These are phyloP conservation scores for Globisporangium cystogenes DNA, from an alignment of 352 stramenopile genomes.

Conservation along the genomic window DNA sequence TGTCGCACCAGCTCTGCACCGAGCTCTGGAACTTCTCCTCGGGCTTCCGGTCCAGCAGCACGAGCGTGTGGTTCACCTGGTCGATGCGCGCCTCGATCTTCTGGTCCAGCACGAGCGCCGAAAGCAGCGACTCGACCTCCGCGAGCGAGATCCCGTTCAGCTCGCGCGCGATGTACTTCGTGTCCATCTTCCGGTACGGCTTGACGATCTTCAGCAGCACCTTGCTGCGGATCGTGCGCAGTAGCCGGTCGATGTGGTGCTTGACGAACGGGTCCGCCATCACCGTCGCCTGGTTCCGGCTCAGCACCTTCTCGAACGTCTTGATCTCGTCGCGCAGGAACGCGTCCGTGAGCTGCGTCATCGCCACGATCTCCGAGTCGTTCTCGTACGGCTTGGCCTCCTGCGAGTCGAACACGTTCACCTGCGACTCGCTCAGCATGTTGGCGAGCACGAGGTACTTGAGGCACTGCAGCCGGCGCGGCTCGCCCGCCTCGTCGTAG, in stretches of 20 bases:
- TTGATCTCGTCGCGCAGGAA: conserved; percentile 96
- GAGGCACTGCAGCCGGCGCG: conserved; percentile 86
- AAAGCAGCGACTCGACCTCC: conserved; percentile 91
- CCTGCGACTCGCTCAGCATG: conserved; percentile 93
- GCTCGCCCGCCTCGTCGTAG: conserved; percentile 95
- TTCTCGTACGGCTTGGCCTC: conserved; percentile 91
- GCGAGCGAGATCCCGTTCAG: conserved; percentile 89
- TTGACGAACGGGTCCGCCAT: conserved; percentile 96
- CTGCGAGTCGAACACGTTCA: conserved; percentile 95
- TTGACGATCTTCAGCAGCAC: conserved; percentile 93
- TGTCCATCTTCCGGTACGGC: conserved; percentile 92
- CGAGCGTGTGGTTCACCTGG: conserved; percentile 78
- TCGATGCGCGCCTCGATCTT: conserved; percentile 91
- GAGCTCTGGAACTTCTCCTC: conserved; percentile 71
- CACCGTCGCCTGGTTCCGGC: conserved; percentile 79
- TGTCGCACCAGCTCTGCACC: conserved; percentile 57
- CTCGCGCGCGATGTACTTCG: conserved; percentile 88
- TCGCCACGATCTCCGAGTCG: conserved; percentile 93
- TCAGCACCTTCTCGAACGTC: conserved; percentile 91
- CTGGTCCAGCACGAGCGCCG: conserved; percentile 1
- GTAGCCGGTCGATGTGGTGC: conserved; percentile 91
- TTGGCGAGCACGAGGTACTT: conserved; percentile 95
- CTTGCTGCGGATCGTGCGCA: conserved; percentile 94
- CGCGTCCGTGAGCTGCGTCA: conserved; percentile 94
- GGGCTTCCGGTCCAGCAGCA: conserved; percentile 58